Evolutionary conservation across 73 alveolate species (phyloP).

Genomic region (Paramecium biaurelia): DNA sequence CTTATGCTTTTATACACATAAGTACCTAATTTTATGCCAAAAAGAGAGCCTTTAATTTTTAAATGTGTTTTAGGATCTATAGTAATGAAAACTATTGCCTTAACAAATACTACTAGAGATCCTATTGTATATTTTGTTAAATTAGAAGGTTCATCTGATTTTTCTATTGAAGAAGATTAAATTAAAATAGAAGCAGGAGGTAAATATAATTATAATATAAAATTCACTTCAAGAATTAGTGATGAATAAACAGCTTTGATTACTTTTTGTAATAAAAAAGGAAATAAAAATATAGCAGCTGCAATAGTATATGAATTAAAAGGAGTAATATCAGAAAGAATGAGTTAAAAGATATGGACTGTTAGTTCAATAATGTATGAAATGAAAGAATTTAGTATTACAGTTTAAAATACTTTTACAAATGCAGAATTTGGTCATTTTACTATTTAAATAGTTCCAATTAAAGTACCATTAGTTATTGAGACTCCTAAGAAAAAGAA

Average conservation of each 20-base stretch:
- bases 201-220: constrained; percentile 82
- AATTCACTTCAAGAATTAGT: constrained; percentile 81
- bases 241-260: constrained; percentile 60
- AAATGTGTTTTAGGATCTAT: constrained; percentile 89
- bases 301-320: constrained; percentile 96
- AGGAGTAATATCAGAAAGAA: constrained; percentile 91
- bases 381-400: constrained; percentile 52
- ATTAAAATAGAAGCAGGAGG: constrained; percentile 84
- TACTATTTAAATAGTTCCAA: constrained; percentile 68
- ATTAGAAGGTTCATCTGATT: constrained; percentile 87
- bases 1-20: constrained; percentile 81
- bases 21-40: constrained; percentile 92
- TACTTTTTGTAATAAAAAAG: constrained; percentile 91
- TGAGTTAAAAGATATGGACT: constrained; percentile 77
- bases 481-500: constrained; percentile 60
- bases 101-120: constrained; percentile 86
- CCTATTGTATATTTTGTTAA: constrained; percentile 88
- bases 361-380: constrained; percentile 69
- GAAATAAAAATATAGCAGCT: constrained; percentile 95
- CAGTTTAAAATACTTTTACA: constrained; percentile 44
- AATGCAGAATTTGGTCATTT: constrained; percentile 49
- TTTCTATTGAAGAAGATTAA: constrained; percentile 76
- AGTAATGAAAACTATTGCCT: constrained; percentile 85
- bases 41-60: constrained; percentile 78
- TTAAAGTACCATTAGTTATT: constrained; percentile 62